phyloP scores from a whole-genome alignment of 73 alveolate species.

The Paramecium biaurelia region DNA sequence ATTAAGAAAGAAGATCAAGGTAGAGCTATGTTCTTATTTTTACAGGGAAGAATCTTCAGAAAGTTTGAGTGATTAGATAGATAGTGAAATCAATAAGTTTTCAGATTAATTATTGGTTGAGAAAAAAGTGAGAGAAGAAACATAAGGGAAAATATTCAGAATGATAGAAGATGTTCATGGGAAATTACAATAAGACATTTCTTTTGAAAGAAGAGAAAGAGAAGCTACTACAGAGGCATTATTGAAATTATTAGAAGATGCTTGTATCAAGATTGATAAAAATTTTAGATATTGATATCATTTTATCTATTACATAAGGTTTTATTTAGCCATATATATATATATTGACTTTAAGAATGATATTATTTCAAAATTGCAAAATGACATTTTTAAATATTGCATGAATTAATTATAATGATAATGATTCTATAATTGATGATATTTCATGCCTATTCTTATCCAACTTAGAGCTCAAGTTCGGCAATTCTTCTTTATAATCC shows the following conservation, averaged over 20 bases:
- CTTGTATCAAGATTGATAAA: conserved; percentile 42
- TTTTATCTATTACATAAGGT: not conserved
- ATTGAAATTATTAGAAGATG: conserved; percentile 38
- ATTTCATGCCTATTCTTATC: conserved; percentile 69
- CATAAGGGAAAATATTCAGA: conserved; percentile 48
- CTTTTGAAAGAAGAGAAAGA: conserved; percentile 47
- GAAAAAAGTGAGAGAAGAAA: conserved; percentile 47
- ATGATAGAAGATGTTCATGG: conserved; percentile 58
- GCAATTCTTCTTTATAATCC: conserved; percentile 88
- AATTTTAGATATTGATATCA: not conserved
- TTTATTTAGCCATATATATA: not conserved
- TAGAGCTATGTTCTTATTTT: not conserved
- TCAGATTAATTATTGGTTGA: conserved; percentile 33
- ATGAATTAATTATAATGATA: not conserved
- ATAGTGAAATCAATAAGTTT: conserved; percentile 31
- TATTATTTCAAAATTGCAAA: not conserved
- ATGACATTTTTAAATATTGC: no score
- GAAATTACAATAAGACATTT: not conserved
- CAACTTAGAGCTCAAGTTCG: conserved; percentile 85
- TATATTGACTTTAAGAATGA: not conserved
- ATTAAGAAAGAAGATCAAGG: conserved; percentile 52
- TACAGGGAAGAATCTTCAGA: conserved; percentile 37
- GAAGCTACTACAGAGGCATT: conserved; percentile 48
- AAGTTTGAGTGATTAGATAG: not conserved
- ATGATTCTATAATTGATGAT: not conserved